phyloP scores from a whole-genome alignment of 495 filamentous ascomycete species.

The Pyronema omphalodes region DNA sequence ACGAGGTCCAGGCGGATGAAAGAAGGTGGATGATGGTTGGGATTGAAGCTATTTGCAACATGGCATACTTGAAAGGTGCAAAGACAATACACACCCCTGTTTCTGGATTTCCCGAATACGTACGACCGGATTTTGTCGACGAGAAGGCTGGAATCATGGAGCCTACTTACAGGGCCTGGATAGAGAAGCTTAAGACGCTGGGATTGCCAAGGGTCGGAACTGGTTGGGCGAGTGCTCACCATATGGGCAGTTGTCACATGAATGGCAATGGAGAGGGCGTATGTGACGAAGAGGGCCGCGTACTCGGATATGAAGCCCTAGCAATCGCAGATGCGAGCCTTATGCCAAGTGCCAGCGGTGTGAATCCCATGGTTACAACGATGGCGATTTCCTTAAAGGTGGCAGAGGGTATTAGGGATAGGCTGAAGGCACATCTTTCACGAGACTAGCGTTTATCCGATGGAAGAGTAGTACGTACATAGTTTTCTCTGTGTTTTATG shows the following conservation, averaged over 20 bases:
- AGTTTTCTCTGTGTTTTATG: too few species aligned
- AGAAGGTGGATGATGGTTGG: too few species aligned
- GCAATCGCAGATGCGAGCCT: slow-evolving; percentile 78
- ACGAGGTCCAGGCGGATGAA: slow-evolving; percentile 43
- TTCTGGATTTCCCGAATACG: neutral
- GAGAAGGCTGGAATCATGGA: neutral
- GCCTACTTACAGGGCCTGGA: neutral
- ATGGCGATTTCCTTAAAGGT: slow-evolving; percentile 67
- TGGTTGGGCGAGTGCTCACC: slow-evolving; percentile 42
- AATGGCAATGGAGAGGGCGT: slow-evolving; percentile 33
- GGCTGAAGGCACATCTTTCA: neutral
- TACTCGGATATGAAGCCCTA: slow-evolving; percentile 57
- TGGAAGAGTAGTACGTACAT: too few species aligned
- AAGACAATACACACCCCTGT: slow-evolving; percentile 39
- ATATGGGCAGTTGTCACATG: slow-evolving; percentile 88
- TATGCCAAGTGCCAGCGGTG: slow-evolving; percentile 74
- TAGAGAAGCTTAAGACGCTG: neutral
- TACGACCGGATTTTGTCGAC: neutral
- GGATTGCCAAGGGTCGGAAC: neutral
- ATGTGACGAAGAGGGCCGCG: slow-evolving; percentile 52
- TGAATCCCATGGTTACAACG: slow-evolving; percentile 84
- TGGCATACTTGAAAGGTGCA: slow-evolving; percentile 39
- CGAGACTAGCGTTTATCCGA: too few species aligned
- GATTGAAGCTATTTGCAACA: too few species aligned
- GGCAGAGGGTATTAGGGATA: slow-evolving; percentile 21